These are phyloP conservation scores for Bombardia bombarda DNA, from an alignment of 495 filamentous ascomycete genomes.

Conservation along the genomic window DNA sequence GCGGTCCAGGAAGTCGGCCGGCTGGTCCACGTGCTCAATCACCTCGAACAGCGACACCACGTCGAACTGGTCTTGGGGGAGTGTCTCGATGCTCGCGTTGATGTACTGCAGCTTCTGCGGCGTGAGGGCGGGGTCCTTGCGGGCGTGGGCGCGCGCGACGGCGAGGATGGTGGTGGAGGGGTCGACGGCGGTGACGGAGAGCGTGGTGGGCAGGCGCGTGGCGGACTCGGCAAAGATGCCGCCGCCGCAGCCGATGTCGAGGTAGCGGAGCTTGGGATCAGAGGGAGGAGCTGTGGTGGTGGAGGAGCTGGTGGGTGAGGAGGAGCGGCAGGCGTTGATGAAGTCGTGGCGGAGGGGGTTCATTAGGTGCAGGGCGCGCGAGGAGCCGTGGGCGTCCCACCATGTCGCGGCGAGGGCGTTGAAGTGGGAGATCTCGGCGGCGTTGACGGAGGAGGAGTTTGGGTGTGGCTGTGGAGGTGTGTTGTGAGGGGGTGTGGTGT, in stretches of 20 bases:
- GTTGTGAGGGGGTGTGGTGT: too few species aligned
- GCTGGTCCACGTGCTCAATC: conserved; percentile 77
- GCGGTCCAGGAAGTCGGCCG: conserved; percentile 58
- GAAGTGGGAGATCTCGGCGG: conserved; percentile 87
- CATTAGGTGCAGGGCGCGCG: conserved; percentile 91
- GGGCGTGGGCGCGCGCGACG: conserved; percentile 68
- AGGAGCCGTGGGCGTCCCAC: conserved; percentile 96
- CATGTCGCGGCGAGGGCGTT: conserved; percentile 83
- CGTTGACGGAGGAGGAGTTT: conserved; percentile 64
- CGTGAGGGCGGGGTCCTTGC: conserved; percentile 54
- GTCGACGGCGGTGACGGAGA: conserved; percentile 74
- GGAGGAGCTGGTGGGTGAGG: conserved; percentile 10
- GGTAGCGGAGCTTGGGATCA: conserved; percentile 50
- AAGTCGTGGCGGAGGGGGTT: conserved; percentile 95
- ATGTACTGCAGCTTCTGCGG: conserved; percentile 57
- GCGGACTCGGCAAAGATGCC: conserved; percentile 94
- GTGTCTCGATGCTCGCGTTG: conserved; percentile 61
- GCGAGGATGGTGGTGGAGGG: conserved; percentile 70
- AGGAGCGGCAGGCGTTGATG: conserved; percentile 61
- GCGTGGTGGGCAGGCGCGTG: conserved; percentile 61
- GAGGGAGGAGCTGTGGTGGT: background rate
- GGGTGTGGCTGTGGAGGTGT: too few species aligned
- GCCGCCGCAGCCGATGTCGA: conserved; percentile 93
- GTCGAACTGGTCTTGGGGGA: conserved; percentile 51
- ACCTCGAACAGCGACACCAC: conserved; percentile 88